Conservation (phyloP, 768 basidiomycete species). For the Coprinopsis strossmayeri region DNA sequence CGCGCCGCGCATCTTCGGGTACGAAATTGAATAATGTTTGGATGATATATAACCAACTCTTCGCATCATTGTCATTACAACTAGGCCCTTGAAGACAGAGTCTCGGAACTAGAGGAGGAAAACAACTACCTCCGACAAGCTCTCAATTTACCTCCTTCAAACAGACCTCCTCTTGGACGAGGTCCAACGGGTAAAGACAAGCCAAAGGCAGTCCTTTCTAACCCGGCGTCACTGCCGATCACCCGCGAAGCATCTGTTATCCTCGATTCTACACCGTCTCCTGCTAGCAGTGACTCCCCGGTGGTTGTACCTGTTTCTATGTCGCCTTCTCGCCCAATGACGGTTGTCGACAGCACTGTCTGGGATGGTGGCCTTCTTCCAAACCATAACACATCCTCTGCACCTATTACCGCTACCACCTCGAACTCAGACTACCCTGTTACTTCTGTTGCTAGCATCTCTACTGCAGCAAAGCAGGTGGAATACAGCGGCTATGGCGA, state of each 20-base stretch:
- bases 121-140: conserved; percentile 67
- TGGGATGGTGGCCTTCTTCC: conserved; percentile 58
- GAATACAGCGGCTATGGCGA: conserved; percentile 36
- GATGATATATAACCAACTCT: conserved; percentile 24
- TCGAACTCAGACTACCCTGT: conserved; percentile 37
- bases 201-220: conserved; percentile 34
- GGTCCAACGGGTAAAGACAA: conserved; percentile 87
- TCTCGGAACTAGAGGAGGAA: conserved; percentile 79
- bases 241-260: conserved; percentile 36
- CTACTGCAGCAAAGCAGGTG: conserved; percentile 42
- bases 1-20: conserved; percentile 85
- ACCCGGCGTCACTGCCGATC: conserved; percentile 26
- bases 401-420: conserved; percentile 29
- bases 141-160: conserved; percentile 68
- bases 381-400: conserved; percentile 33
- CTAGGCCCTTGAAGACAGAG: conserved; percentile 77
- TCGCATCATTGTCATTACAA: conserved; percentile 23
- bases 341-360: conserved; percentile 36
- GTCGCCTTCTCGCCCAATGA: conserved; percentile 37
- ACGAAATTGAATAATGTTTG: too few species aligned
- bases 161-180: conserved; percentile 66
- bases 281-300: conserved; percentile 63
- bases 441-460: conserved; percentile 37
- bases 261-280: conserved; percentile 39
- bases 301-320: conserved; percentile 43